Percentiles rank a stretch among this genome's conserved stretches.
phyloP scores from a whole-genome alignment of 1,139 yeast species.

The Arxiozyma bovina region DNA sequence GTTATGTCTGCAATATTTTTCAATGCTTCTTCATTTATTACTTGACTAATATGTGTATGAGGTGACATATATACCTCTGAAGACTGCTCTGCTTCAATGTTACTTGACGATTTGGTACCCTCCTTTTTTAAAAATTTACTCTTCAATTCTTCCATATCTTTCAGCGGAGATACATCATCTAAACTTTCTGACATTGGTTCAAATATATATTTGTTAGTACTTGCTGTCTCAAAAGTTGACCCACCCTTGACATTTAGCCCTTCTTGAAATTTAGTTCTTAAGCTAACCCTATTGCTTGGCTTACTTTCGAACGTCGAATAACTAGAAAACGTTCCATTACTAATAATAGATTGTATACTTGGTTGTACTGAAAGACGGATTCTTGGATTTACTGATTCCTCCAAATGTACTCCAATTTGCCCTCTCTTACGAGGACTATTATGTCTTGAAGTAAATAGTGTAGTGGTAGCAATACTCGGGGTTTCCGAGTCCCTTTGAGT shows the following conservation, averaged over 20 bases:
- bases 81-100: slow-evolving; percentile 8
- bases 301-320: slow-evolving; percentile 4
- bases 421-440: slow-evolving; percentile 13
- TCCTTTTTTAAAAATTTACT: slow-evolving; percentile 22
- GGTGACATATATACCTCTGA: neutral
- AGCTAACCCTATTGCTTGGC: slow-evolving; percentile 4
- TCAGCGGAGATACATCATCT: slow-evolving; percentile 28
- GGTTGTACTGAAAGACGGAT: slow-evolving; percentile 17
- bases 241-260: neutral
- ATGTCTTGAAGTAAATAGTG: slow-evolving; percentile 13
- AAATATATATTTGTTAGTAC: slow-evolving; percentile 23
- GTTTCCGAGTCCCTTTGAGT: slow-evolving; percentile 10
- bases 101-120: neutral
- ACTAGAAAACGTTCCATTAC: slow-evolving; percentile 11
- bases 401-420: neutral
- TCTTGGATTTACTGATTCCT: neutral
- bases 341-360: slow-evolving; percentile 19
- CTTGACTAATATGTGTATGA: neutral
- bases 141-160: slow-evolving; percentile 25
- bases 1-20: slow-evolving; percentile 74
- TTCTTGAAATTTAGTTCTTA: slow-evolving; percentile 11
- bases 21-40: slow-evolving; percentile 34
- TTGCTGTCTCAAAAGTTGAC: slow-evolving; percentile 8
- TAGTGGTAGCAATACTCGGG: slow-evolving; percentile 16
- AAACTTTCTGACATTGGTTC: slow-evolving; percentile 22